A percentile compares a stretch with the other conserved stretches of the same genome.
These are phyloP conservation scores for Globisporangium radiosum DNA, from an alignment of 352 stramenopile genomes.

Conservation along the genomic window DNA sequence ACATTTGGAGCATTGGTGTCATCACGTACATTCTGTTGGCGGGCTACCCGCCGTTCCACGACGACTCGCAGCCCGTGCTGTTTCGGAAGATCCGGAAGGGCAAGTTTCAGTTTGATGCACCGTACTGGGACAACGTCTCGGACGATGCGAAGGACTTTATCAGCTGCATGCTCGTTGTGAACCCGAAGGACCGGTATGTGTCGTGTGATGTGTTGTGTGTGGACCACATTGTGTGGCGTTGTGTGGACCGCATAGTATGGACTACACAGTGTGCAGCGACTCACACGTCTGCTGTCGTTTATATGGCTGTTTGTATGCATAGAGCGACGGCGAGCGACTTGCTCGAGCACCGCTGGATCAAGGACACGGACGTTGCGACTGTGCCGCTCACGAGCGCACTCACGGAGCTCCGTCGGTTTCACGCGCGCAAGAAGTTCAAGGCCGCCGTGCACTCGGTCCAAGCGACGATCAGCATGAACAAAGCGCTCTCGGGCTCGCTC, in stretches of 20 bases:
- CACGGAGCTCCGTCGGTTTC: constrained; percentile 72
- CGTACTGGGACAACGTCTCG: constrained; percentile 88
- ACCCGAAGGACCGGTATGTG: constrained; percentile 63
- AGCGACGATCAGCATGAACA: constrained; percentile 81
- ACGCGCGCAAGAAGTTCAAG: constrained; percentile 81
- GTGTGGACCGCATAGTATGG: no score
- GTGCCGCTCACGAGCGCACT: constrained; percentile 72
- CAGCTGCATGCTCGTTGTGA: constrained; percentile 72
- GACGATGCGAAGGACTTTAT: constrained; percentile 89
- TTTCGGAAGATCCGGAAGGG: constrained; percentile 87
- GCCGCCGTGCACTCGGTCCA: constrained; percentile 73
- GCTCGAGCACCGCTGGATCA: constrained; percentile 74
- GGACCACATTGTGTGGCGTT: no score
- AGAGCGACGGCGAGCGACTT: constrained; percentile 48
- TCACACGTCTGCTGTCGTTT: no score
- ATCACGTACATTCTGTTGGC: constrained; percentile 86
- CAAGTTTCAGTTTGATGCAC: constrained; percentile 83
- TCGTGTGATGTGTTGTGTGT: background rate
- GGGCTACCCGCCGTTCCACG: constrained; percentile 86
- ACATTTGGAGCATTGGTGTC: constrained; percentile 89
- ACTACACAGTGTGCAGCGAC: no score
- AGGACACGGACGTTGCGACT: constrained; percentile 51
- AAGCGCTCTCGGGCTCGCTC: constrained; percentile 33
- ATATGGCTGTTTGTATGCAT: no score
- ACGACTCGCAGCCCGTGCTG: constrained; percentile 92